Evolutionary conservation across 768 basidiomycete genomes (phyloP), one percentile per base, ranked within the genome.

Genomic region (Dioszegia hungarica): DNA sequence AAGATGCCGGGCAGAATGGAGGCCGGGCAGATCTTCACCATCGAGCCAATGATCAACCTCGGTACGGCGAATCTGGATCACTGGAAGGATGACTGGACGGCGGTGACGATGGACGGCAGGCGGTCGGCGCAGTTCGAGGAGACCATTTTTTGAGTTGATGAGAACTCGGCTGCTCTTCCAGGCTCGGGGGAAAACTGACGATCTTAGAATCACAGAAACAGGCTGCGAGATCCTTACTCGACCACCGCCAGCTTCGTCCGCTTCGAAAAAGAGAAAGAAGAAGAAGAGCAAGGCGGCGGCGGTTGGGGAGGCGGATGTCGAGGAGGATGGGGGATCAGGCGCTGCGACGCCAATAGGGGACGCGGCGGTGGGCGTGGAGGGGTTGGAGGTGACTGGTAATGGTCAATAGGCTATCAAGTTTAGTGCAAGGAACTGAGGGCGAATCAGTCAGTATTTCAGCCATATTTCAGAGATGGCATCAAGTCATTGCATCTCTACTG

Each of bases 41-140:
- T 94, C 87, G 66, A 68, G 49, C 75, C 94, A 83, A 97, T 97
- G 93, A 85, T 95, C 63, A 97, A 97, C 75, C 75, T 90, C 19
- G 93, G 93, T 5, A 80, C 81, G 11, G 61, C 67, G 36, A 67
- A 66, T 39, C 62, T 77, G 60, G 66, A 68, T 24, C 72, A 74
- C 60, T 76, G 92, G 92, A 86, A 87, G 29, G 91, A 94, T 75
- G 86, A 90, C 70, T 98, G 94, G 94, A 98, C 94, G 2, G 90
- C 93, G 1, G 90, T 87, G 20, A 99, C 95, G 4, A 77, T 82
- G 12, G 94, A 97, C 76, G 94, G 92, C 22, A 88, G 87, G 74
- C 80, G 82, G 54, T 92, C 89, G 59, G 95, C 95, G 1, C 95
- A 99, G 70, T 99, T 97, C 72, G 95, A 99, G 75, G 95, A 99